phyloP scores from a whole-genome alignment of 352 stramenopile species.

The Stramenopiles sp. region DNA sequence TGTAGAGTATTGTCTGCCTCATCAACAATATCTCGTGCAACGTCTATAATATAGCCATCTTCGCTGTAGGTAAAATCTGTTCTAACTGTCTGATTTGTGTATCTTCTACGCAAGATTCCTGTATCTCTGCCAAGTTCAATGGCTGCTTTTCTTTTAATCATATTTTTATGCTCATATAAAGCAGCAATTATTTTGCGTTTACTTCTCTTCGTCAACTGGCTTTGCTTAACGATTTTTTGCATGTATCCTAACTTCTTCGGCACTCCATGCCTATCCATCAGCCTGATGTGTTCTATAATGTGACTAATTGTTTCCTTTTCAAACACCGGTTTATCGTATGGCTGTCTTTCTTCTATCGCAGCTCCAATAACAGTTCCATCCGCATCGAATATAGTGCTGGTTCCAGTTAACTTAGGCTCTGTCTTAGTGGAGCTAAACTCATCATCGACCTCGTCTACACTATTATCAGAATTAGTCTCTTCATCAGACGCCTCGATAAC shows the following conservation, averaged over 20 bases:
- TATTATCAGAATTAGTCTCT: background rate
- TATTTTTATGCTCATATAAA: background rate
- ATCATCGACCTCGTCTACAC: background rate
- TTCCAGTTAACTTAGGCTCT: background rate
- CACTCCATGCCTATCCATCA: background rate
- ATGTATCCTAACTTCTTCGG: background rate
- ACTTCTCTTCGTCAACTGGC: background rate
- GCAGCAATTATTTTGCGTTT: background rate
- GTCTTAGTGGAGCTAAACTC: background rate
- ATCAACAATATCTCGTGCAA: background rate
- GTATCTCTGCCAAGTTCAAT: background rate
- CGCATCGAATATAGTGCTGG: background rate
- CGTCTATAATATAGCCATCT: background rate
- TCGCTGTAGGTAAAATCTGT: too few species aligned
- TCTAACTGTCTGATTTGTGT: too few species aligned
- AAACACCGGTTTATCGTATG: background rate
- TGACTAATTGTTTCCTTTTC: background rate
- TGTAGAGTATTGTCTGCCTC: background rate
- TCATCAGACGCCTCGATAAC: background rate
- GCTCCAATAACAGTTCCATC: background rate
- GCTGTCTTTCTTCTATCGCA: background rate
- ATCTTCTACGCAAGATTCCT: background rate
- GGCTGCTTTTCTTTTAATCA: background rate
- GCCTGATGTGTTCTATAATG: background rate
- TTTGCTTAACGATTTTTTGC: background rate